These are phyloP conservation scores for Hyphopichia wangnamkhiaoensis DNA, from an alignment of 1,139 yeast genomes.

Conservation along the genomic window DNA sequence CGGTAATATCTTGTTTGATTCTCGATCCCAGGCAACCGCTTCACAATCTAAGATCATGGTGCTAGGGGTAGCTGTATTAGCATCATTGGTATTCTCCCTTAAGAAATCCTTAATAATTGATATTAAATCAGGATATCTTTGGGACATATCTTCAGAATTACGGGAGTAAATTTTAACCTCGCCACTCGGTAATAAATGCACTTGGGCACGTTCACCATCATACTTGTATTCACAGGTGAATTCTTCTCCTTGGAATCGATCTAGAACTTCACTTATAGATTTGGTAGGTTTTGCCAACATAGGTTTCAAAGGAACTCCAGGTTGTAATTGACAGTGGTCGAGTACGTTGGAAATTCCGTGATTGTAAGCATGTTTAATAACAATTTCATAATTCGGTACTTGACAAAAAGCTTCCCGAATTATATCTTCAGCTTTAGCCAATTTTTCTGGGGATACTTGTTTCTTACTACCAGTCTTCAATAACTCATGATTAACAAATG, in stretches of 20 bases:
- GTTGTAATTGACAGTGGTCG: constrained; percentile 72
- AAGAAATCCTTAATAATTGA: constrained; percentile 66
- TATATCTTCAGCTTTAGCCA: constrained; percentile 68
- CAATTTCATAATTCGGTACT: constrained; percentile 84
- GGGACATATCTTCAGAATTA: constrained; percentile 96
- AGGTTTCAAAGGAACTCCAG: constrained; percentile 95
- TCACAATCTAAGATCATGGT: constrained; percentile 88
- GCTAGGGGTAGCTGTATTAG: constrained; percentile 30
- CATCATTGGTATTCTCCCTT: constrained; percentile 30
- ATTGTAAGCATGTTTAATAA: constrained; percentile 65
- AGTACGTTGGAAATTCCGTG: constrained; percentile 67
- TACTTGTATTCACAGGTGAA: constrained; percentile 96
- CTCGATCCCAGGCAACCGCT: constrained; percentile 98
- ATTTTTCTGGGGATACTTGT: constrained; percentile 37
- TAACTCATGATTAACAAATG: constrained; percentile 64
- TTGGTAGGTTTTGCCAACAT: constrained; percentile 99
- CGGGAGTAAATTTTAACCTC: constrained; percentile 79
- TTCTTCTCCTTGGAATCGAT: constrained; percentile 78
- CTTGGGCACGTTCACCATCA: constrained; percentile 97
- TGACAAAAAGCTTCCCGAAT: constrained; percentile 86
- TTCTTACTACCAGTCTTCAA: constrained; percentile 15
- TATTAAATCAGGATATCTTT: constrained; percentile 88
- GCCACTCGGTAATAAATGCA: constrained; percentile 73
- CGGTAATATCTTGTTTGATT: constrained; percentile 74
- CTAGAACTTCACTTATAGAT: constrained; percentile 84